Conservation (phyloP, 2,329 filamentous ascomycete genomes). For the Exophiala spinifera region DNA sequence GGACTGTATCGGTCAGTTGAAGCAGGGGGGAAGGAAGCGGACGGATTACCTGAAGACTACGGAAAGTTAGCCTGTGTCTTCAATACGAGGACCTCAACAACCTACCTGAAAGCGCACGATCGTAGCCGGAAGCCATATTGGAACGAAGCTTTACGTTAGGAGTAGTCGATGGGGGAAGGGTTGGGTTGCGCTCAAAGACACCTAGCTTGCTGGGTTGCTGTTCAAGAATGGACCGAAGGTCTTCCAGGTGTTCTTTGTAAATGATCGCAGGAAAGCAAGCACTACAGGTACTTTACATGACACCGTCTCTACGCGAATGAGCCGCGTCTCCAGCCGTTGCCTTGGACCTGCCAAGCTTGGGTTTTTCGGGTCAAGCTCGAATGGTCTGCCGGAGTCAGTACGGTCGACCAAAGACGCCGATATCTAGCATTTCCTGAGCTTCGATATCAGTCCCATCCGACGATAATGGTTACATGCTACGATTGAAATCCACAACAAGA, state of each 20-base stretch:
- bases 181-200: too few relatives aligned
- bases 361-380: too few relatives aligned
- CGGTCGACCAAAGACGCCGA: too few relatives aligned
- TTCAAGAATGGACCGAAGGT: not conserved
- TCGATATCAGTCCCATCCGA: too few relatives aligned
- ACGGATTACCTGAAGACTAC: constrained; percentile 35
- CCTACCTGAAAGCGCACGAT: constrained; percentile 97
- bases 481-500: too few relatives aligned
- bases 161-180: not conserved
- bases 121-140: constrained; percentile 88
- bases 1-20: constrained; percentile 66
- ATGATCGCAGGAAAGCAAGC: not conserved
- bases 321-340: not conserved
- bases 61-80: constrained; percentile 17
- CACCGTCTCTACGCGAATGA: constrained; percentile 3
- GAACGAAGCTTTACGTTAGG: not conserved
- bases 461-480: too few relatives aligned
- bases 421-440: too few relatives aligned
- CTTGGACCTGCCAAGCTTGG: not conserved
- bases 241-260: constrained; percentile 2
- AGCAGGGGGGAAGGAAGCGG: not conserved
- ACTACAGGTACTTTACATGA: not conserved
- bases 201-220: not conserved
- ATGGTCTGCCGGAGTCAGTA: too few relatives aligned
- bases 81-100: constrained; percentile 18